Conservation (phyloP, 208 protist genomes). For the Herpetomonas tarakana region DNA sequence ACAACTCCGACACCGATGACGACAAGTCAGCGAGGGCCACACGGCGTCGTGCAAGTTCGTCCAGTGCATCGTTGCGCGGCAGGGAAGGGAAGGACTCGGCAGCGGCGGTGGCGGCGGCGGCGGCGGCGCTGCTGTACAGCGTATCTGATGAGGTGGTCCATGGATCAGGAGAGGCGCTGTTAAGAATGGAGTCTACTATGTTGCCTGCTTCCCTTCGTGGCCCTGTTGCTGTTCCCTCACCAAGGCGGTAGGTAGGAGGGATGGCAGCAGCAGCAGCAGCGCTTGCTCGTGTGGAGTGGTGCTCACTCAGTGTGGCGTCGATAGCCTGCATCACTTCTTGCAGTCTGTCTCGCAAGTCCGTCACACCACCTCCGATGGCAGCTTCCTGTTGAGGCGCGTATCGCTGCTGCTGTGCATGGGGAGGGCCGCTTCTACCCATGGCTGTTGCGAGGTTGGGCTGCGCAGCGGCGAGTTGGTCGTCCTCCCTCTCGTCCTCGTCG, state of each 20-base stretch:
- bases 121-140: not conserved
- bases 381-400: no score
- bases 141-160: no score
- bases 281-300: not conserved
- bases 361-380: conserved; percentile 10
- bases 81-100: not conserved
- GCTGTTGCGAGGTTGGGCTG: no score
- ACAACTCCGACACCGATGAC: no score
- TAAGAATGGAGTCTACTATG: no score
- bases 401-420: no score
- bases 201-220: no score
- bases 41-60: not conserved
- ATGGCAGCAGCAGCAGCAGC: not conserved
- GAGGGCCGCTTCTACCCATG: no score
- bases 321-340: conserved; percentile 51
- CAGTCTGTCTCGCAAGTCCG: conserved; percentile 31
- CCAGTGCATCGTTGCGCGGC: not conserved
- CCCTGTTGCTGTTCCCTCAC: no score
- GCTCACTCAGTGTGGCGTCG: conserved; percentile 24
- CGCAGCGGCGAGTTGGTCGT: no score
- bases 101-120: not conserved
- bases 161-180: no score
- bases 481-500: not conserved
- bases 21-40: conserved; percentile 1
- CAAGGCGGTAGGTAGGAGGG: no score